Base-by-base conservation (phyloP, 371 early-diverging fungal genomes). In the Gilbertella persicaria region DNA sequence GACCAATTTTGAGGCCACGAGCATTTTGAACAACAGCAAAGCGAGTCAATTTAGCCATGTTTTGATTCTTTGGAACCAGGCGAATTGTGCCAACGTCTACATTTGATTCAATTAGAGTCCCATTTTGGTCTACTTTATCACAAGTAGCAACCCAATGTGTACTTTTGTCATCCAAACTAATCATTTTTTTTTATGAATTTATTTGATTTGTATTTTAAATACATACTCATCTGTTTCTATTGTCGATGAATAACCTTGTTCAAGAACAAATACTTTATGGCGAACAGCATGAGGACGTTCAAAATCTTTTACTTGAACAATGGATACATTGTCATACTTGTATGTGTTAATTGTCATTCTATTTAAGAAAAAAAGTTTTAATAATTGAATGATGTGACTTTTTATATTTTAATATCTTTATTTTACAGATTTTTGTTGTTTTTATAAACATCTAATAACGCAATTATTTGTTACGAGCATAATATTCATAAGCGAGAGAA, bases 401-500 rank as follows among this genome's bases (percentile, higher is more conserved):
- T 9, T 28, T 28, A 5, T 28, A 5, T 28, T 28, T 4, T 5
- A 4, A 4, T 28, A 9, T 28, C 13, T 33, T 33, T 33, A 33
- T 33, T 33, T 33, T 33, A 33, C 33, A 33, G 2, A 33, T n/a
- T n/a, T n/a, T n/a, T n/a, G n/a, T n/a, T n/a, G 3, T 33, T 12
- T 33, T 13, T 33, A 33, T 33, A 33, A 13, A 5, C 33, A 33
- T 33, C 33, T 33, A 33, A 33, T 9, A n/a, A 33, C 10, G 13
- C 10, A 23, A 21, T 58, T 72, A 75, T 43, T 70, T 69, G 45
- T 70, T 77, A 60, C 85, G 79, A 47, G 86, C 82, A 75, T 97
- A 97, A 78, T 89, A 95, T 69, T 95, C 92, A 72, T 87, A 93
- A 21, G 93, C 95, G 58, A 96, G 77, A 13, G 92, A 85, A 59